Conservation (phyloP, 495 filamentous ascomycete genomes). For the Aspergillus diversus region DNA sequence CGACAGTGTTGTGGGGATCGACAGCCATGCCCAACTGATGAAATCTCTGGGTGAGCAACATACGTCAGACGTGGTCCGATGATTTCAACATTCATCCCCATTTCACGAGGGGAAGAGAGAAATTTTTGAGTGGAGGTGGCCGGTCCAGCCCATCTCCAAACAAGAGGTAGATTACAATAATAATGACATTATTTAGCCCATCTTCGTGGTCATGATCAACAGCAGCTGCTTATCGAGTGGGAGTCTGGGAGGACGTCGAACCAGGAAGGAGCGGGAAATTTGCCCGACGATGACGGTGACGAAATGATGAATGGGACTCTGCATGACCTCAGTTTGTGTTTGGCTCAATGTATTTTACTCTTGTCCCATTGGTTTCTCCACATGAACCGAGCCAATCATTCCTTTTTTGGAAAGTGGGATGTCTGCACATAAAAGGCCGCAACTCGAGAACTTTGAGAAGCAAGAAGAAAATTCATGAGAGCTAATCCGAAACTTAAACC, state of each 20-base stretch:
- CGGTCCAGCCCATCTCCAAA: too few relatives aligned
- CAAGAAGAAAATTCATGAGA: background rate
- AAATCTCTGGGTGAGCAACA: conserved; percentile 14
- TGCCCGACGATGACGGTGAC: background rate
- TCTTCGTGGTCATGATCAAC: background rate
- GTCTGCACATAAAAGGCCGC: background rate
- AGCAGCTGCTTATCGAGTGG: background rate
- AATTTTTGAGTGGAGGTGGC: too few relatives aligned
- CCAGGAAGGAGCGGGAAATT: background rate
- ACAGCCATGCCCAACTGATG: conserved; percentile 12
- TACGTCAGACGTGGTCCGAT: conserved; percentile 32
- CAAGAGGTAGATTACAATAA: background rate
- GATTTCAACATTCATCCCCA: conserved; percentile 30
- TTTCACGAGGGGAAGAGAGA: background rate
- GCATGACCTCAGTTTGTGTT: conserved; percentile 4
- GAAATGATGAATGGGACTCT: background rate
- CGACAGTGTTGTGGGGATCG: conserved; percentile 19
- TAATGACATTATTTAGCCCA: background rate
- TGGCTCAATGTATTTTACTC: background rate
- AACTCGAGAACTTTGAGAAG: background rate
- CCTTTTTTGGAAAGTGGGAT: conserved; percentile 3
- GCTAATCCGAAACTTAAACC: background rate
- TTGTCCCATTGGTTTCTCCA: conserved; percentile 5
- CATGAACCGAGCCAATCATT: conserved; percentile 1
- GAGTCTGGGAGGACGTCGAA: conserved; percentile 2